Base-by-base conservation (phyloP, 306 rosid species). In the Dalbergia cultrata region DNA sequence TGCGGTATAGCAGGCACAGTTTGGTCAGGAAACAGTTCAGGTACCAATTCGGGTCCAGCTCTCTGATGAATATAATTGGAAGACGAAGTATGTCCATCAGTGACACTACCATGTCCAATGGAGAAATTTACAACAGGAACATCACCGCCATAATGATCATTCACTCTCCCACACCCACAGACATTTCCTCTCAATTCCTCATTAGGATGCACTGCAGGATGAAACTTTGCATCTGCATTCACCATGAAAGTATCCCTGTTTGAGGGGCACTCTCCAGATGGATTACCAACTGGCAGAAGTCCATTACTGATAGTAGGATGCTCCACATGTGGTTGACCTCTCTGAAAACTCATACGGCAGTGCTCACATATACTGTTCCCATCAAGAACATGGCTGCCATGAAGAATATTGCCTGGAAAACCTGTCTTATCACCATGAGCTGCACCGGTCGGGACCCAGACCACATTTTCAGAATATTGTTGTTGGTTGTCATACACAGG, bases 301-400 rank as follows among this genome's bases (percentile, higher is more conserved):
- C 98, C 98, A 84, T 87, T 93, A 54, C 70, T 72, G 65, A 82
- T 61, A 80, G 33, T 88, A 50, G 88, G 81, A 61, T 90, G 96
- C 85, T 95, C 97, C 70, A 87, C 14, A 72, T 78, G 89, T 3
- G 94, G 86, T 62, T 85, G 95, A 75, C 89, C 81, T 86, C 98
- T 87, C 14, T 84, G 99, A 76, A 89, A 96, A 88, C 76, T 71
- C 86, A 86, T 79, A 37, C 90, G 89, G 70, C 97, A 90, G 35
- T 89, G 90, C 81, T 96, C 99, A 72, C 92, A 89, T 57, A 90
- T 82, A 84, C 80, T 86, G 76, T 80, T 93, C 74, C 95, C 99
- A 80, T 96, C 99, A 21, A 80, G 22, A 70, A 70, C 91, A 84
- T 83, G 90, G 22, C 85, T 79, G 49, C 91, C 81, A 52, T 89